Evolutionary conservation across 2,329 filamentous ascomycete genomes (phyloP).

Genomic region (Spiromastix sp.): DNA sequence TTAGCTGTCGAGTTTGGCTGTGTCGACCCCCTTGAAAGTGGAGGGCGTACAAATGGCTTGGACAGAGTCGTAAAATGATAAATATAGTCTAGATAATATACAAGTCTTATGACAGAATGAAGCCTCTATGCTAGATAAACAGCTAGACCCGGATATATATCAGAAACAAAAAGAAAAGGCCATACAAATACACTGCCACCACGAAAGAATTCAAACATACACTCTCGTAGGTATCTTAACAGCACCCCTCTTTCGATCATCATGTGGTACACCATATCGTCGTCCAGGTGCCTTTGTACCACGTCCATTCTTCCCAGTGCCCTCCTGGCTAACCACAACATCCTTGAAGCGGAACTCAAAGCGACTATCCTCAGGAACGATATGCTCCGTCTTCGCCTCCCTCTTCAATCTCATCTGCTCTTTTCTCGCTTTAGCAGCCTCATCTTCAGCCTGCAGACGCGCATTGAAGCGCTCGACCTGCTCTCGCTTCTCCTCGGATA

Average conservation of each 20-base stretch:
- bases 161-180: background rate
- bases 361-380: conserved; percentile 37
- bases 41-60: no score
- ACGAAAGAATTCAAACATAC: conserved; percentile 28
- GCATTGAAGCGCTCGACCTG: conserved; percentile 31
- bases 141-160: background rate
- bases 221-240: conserved; percentile 55
- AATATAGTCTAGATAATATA: no score
- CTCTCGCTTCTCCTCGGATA: conserved; percentile 24
- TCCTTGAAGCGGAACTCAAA: conserved; percentile 54
- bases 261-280: conserved; percentile 51
- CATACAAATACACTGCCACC: background rate
- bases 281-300: conserved; percentile 44
- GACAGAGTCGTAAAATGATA: no score
- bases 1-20: no score
- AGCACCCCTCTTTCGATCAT: conserved; percentile 52
- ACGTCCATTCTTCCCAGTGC: conserved; percentile 45
- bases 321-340: conserved; percentile 42
- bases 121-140: no score
- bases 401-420: conserved; percentile 29
- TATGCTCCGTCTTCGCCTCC: conserved; percentile 33
- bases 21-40: no score
- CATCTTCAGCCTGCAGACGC: conserved; percentile 31
- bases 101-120: no score
- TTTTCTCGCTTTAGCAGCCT: conserved; percentile 30